These are phyloP conservation scores for Cadophora gregata DNA, from an alignment of 2,329 filamentous ascomycete species.

Conservation along the genomic window DNA sequence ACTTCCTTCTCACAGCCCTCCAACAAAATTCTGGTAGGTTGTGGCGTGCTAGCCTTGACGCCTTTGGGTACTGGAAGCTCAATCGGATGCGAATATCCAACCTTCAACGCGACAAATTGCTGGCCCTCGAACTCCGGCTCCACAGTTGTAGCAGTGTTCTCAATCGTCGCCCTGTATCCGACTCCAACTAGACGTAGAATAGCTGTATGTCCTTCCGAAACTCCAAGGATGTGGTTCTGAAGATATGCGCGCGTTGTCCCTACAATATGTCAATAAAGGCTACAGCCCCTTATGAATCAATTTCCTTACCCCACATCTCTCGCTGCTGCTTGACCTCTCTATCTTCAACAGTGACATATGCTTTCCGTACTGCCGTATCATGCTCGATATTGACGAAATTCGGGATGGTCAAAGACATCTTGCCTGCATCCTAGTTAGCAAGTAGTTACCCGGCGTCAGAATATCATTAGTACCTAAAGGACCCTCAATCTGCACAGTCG, in stretches of 20 bases:
- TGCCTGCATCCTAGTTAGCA: slow-evolving; percentile 55
- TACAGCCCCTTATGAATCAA: neutral
- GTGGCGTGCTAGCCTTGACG: slow-evolving; percentile 84
- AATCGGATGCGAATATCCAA: slow-evolving; percentile 95
- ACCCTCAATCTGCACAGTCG: slow-evolving; percentile 77
- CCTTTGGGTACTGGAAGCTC: slow-evolving; percentile 84
- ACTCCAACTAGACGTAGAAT: slow-evolving; percentile 94
- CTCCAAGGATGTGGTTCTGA: slow-evolving; percentile 88
- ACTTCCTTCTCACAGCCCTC: slow-evolving; percentile 87
- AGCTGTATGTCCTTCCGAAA: slow-evolving; percentile 94
- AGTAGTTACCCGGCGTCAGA: neutral
- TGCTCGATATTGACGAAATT: slow-evolving; percentile 76
- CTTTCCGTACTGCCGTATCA: slow-evolving; percentile 67
- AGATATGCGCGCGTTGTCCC: slow-evolving; percentile 90
- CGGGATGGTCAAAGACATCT: slow-evolving; percentile 79
- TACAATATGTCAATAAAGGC: slow-evolving; percentile 46
- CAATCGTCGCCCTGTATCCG: slow-evolving; percentile 89
- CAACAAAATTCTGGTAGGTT: slow-evolving; percentile 88
- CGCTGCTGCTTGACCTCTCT: slow-evolving; percentile 73
- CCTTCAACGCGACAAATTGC: slow-evolving; percentile 89
- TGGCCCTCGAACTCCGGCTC: slow-evolving; percentile 76
- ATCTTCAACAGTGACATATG: slow-evolving; percentile 74
- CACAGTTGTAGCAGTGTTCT: slow-evolving; percentile 73
- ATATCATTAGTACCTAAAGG: slow-evolving; percentile 66
- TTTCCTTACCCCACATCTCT: slow-evolving; percentile 79